phyloP scores from a whole-genome alignment of 192 early-diverging fungal genomes.

The Mortierella antarctica region DNA sequence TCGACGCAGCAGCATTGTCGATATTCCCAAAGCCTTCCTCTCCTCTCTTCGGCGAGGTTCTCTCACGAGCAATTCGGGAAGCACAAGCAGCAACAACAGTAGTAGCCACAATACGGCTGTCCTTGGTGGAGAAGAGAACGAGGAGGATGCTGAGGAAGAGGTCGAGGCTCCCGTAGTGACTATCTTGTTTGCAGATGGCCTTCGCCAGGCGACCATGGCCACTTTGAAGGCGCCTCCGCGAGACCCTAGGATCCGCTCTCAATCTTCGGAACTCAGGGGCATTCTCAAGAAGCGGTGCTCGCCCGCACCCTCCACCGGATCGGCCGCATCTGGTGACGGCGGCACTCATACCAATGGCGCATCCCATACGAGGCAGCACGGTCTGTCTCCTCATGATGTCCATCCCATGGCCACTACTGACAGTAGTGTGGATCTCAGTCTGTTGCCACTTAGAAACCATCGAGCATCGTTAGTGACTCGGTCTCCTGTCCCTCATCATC shows the following conservation, averaged over 20 bases:
- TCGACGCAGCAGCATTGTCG: slow-evolving; percentile 26
- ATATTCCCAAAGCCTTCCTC: slow-evolving; percentile 31
- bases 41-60: slow-evolving; percentile 31
- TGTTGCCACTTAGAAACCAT: background rate
- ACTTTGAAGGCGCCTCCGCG: slow-evolving; percentile 1
- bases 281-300: slow-evolving; percentile 25
- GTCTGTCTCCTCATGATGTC: background rate
- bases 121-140: background rate
- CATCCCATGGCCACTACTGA: slow-evolving; percentile 10
- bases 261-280: background rate
- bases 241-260: background rate
- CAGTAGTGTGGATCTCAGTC: background rate
- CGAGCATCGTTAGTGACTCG: slow-evolving; percentile 13
- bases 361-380: background rate
- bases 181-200: slow-evolving; percentile 5
- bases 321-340: background rate
- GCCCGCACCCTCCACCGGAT: background rate
- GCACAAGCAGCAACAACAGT: background rate
- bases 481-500: slow-evolving; percentile 2
- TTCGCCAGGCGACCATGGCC: slow-evolving; percentile 8
- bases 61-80: background rate
- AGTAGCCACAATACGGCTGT: background rate
- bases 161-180: background rate
- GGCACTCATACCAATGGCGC: background rate
- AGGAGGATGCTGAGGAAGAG: background rate